Conservation (phyloP, 2,329 filamentous ascomycete species). For the Colletotrichum melonis region DNA sequence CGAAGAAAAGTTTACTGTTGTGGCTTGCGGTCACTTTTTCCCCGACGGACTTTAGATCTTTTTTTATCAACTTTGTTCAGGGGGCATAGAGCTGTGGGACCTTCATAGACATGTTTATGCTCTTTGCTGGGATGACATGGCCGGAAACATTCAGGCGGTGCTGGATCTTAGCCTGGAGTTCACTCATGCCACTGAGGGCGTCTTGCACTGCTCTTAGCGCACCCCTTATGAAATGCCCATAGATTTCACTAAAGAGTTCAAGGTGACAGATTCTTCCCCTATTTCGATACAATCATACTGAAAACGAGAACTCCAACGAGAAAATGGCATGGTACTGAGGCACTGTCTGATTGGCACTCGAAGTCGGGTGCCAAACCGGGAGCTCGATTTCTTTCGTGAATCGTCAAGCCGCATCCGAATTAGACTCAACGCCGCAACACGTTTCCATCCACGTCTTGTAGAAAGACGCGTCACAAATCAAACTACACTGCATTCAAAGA, state of each 20-base stretch:
- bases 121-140: background rate
- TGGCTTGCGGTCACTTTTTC: background rate
- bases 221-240: too few relatives aligned
- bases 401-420: too few relatives aligned
- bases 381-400: too few relatives aligned
- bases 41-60: background rate
- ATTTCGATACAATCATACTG: too few relatives aligned
- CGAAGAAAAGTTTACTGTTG: background rate
- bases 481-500: background rate
- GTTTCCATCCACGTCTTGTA: too few relatives aligned
- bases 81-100: background rate
- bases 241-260: too few relatives aligned
- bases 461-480: background rate
- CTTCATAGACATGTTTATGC: background rate
- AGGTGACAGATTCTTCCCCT: too few relatives aligned
- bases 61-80: background rate
- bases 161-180: background rate
- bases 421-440: background rate
- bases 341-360: too few relatives aligned
- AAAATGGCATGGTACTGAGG: too few relatives aligned
- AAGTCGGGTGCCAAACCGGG: too few relatives aligned
- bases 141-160: background rate
- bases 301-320: too few relatives aligned
- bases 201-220: too few relatives aligned
- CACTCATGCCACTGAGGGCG: background rate